Evolutionary conservation across 768 basidiomycete genomes (phyloP), one percentile per base, ranked within the genome.

Genomic region (Rhodosporidiobolus odoratus): DNA sequence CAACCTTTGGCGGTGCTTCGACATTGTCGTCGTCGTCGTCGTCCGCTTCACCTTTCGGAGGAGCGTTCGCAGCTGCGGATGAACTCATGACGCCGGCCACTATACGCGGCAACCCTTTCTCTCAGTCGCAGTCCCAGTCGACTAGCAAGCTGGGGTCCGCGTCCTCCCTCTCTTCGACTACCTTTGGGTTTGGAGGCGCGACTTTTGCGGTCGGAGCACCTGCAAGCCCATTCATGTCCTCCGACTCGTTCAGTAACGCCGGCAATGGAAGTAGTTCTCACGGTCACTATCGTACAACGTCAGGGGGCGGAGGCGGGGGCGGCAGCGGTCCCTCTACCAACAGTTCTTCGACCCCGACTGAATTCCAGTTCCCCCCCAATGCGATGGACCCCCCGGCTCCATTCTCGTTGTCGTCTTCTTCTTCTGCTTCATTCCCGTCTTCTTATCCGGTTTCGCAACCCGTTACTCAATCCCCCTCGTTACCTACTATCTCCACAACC

Each of bases 11-110:
- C 21, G n/a, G 48, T 50, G 21, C 48, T 50, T 17, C 48, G 48
- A 50, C 48, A n/a, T 17, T n/a, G n/a, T n/a, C n/a, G n/a, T n/a
- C n/a, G n/a, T n/a, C n/a, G n/a, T n/a, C n/a, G n/a, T n/a, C n/a
- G n/a, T n/a, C n/a, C n/a, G n/a, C n/a, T n/a, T n/a, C n/a, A n/a
- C n/a, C 43, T 34, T 30, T 56, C 53, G 53, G 25, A 6, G 25
- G 15, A 32, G 64, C 54, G 15, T 45, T 65, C 54, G 32, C 37
- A 35, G 58, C 54, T 3, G 63, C 63, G 8, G 52, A 54, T 13
- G 69, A 70, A 25, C 54, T 68, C 43, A 66, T 68, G 60, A 63
- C 68, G 17, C 68, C 68, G 25, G 45, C 56, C 37, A 65, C 72
- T 0, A 30, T 68, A 2, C 23, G 66, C 10, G 53, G 58, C 7